Evolutionary conservation across 768 basidiomycete genomes (phyloP).

Genomic region (Zangia roseola): DNA sequence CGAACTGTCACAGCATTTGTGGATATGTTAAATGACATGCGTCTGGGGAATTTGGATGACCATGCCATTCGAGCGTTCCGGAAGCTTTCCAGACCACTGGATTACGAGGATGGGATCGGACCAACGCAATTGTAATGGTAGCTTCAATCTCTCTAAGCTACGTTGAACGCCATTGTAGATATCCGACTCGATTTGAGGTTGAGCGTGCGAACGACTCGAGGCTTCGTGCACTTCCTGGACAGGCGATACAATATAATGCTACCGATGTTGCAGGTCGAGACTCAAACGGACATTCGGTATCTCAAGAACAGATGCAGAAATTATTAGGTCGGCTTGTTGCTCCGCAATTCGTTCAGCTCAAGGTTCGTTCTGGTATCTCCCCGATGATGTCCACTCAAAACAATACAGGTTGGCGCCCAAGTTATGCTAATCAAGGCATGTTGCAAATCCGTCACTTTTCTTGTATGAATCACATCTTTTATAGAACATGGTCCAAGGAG

Average conservation of each 20-base stretch:
- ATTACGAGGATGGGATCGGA: slow-evolving; percentile 69
- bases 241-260: slow-evolving; percentile 40
- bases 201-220: slow-evolving; percentile 61
- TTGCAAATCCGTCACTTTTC: neutral
- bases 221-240: slow-evolving; percentile 41
- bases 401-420: slow-evolving; percentile 67
- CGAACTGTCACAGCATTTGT: slow-evolving; percentile 52
- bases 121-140: slow-evolving; percentile 74
- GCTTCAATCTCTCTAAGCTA: neutral
- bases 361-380: slow-evolving; percentile 34
- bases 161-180: slow-evolving; percentile 41
- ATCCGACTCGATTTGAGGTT: slow-evolving; percentile 72
- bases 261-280: slow-evolving; percentile 47
- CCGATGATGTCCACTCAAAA: slow-evolving; percentile 2
- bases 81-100: slow-evolving; percentile 52
- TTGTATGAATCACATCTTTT: neutral
- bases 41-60: slow-evolving; percentile 61
- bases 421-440: slow-evolving; percentile 80
- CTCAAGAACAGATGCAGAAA: slow-evolving; percentile 38
- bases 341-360: slow-evolving; percentile 43
- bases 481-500: slow-evolving; percentile 68
- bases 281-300: slow-evolving; percentile 38
- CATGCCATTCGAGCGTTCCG: slow-evolving; percentile 49
- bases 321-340: slow-evolving; percentile 64
- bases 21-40: slow-evolving; percentile 85